A percentile compares a stretch with the other conserved stretches of the same genome.
phyloP scores from a whole-genome alignment of 768 basidiomycete genomes.

The Xanthoconium purpureum region DNA sequence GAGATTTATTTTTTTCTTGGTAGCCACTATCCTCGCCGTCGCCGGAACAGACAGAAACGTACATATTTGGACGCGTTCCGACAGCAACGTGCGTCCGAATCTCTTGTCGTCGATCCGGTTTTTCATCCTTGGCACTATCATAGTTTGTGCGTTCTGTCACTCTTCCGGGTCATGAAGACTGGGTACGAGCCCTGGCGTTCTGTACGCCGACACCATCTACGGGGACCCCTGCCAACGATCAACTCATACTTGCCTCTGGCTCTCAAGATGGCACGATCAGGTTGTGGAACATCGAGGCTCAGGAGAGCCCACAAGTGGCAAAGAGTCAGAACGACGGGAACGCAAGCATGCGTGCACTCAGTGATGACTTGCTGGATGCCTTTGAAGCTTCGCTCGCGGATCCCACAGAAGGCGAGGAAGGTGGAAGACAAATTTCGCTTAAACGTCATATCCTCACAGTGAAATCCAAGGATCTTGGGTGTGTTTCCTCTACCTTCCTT shows the following conservation, averaged over 20 bases:
- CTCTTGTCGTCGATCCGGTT: neutral
- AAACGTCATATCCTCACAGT: conserved; percentile 79
- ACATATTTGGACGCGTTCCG: conserved; percentile 71
- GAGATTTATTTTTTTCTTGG: neutral
- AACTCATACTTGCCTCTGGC: conserved; percentile 82
- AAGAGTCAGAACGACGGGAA: conserved; percentile 12
- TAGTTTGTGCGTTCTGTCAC: conserved; percentile 61
- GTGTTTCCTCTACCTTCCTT: conserved; percentile 24
- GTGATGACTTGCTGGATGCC: conserved; percentile 78
- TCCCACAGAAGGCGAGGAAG: conserved; percentile 69
- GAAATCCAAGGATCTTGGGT: conserved; percentile 39
- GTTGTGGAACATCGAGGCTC: conserved; percentile 78
- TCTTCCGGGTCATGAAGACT: conserved; percentile 90
- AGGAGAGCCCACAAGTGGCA: conserved; percentile 22
- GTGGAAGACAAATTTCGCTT: conserved; percentile 82
- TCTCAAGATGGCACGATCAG: conserved; percentile 95
- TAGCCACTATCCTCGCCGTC: conserved; percentile 73
- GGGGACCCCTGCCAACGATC: conserved; percentile 21
- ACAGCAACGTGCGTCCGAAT: conserved; percentile 43
- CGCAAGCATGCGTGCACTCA: conserved; percentile 34
- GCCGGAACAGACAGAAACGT: conserved; percentile 79
- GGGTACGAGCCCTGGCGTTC: conserved; percentile 84
- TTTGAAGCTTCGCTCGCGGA: conserved; percentile 83
- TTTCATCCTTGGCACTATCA: neutral
- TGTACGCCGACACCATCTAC: conserved; percentile 31